Conservation (phyloP, 495 filamentous ascomycete genomes). For the Letharia lupina region DNA sequence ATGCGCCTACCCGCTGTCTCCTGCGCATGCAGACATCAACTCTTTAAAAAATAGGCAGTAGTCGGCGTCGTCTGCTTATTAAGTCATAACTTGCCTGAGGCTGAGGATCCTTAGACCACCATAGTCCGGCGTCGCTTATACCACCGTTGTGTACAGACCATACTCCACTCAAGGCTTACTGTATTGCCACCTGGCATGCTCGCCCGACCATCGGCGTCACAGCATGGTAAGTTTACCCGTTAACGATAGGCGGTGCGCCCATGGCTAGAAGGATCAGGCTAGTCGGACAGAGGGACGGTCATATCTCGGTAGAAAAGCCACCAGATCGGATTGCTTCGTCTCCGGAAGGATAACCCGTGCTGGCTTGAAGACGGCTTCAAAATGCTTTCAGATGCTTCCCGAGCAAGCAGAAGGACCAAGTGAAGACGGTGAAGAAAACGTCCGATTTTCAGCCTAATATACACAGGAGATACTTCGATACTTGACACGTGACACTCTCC, state of each 20-base stretch:
- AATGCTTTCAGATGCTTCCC: neutral
- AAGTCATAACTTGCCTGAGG: neutral
- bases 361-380: neutral
- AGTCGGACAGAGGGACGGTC: neutral
- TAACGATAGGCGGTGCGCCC: neutral
- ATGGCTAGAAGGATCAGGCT: neutral
- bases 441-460: neutral
- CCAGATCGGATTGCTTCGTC: neutral
- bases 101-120: neutral
- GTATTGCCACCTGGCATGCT: neutral
- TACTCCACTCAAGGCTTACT: neutral
- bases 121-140: neutral
- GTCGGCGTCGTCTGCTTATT: neutral
- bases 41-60: neutral
- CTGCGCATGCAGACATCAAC: neutral
- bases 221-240: neutral
- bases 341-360: neutral
- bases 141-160: neutral
- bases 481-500: neutral
- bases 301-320: slow-evolving; percentile 2
- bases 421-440: neutral
- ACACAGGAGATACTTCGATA: neutral
- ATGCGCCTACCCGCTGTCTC: slow-evolving; percentile 7
- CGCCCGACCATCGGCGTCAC: neutral
- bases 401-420: neutral